Evolutionary conservation across 192 early-diverging fungal species (phyloP), one percentile per base, ranked within the genome.

Genomic region (Mortierella alpina): DNA sequence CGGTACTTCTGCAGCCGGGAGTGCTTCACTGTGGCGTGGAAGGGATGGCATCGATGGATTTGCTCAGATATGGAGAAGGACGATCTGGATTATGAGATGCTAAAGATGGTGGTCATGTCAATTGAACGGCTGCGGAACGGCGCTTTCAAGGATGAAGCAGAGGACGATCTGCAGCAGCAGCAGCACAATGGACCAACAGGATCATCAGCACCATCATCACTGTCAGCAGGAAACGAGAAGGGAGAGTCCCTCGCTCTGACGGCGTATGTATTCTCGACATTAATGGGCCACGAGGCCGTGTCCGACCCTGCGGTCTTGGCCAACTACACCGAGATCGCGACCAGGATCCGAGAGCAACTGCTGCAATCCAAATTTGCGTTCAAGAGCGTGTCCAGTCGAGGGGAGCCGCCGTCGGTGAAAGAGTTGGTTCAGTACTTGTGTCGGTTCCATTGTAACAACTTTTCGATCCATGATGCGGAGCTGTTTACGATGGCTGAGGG

Each of bases 391-490:
- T 14, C 4, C 15, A 72, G 69, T n/a, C 48, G 14, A 39, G 75
- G 68, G 7, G 42, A 51, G 8, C 77, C 70, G 17, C 77, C 77
- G 0, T 80, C 77, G 48, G 54, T 80, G 2, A 15, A 52, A n/a
- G 69, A 83, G 9, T 58, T 90, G 17, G 64, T 90, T n/a, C 75
- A 76, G 31, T 88, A 84, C 61, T 79, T 93, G 2, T 83, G 77
- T 54, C 79, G 82, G 56, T 93, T 92, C 66, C 82, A 85, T 22
- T 90, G 86, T 70, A 93, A 93, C 78, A 93, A 92, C 62, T 91
- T 91, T 62, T 73, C 80, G 0, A 78, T 90, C 39, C 75, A 89
- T 46, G 91, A 92, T 64, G 53, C 76, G 9, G 86, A 93, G 52
- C 65, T 92, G 42, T 93, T 92, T 68, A 70, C 81, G 10, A 73